Evolutionary conservation across 306 rosid genomes (phyloP).

Genomic region (Fagus crenata): DNA sequence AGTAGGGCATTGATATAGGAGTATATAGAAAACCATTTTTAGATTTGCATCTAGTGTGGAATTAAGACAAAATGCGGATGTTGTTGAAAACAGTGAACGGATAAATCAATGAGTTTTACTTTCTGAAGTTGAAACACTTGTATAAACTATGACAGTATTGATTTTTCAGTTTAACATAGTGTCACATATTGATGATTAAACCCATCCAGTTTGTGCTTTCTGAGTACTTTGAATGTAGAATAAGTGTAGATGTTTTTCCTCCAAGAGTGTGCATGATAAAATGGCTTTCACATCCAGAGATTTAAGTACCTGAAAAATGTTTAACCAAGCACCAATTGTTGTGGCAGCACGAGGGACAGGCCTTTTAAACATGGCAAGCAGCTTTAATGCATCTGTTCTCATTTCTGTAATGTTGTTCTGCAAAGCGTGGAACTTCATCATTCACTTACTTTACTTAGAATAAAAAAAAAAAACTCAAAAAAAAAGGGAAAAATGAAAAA

Average conservation of each 20-base stretch:
- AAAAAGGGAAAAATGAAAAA: background rate
- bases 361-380: constrained; percentile 75
- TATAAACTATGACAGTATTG: background rate
- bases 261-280: background rate
- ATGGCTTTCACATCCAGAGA: background rate
- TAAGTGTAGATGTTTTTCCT: background rate
- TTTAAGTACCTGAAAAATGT: constrained; percentile 81
- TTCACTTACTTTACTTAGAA: constrained; percentile 27
- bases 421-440: constrained; percentile 13
- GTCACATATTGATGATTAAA: background rate
- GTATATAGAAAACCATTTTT: constrained; percentile 2
- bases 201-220: background rate
- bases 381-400: constrained; percentile 92
- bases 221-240: background rate
- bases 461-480: constrained; percentile 11
- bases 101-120: background rate
- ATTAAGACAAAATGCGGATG: background rate
- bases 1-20: constrained; percentile 12
- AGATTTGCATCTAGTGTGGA: background rate
- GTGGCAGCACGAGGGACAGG: constrained; percentile 85
- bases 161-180: background rate
- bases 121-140: background rate
- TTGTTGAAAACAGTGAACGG: background rate
- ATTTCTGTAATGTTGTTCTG: constrained; percentile 96
- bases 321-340: constrained; percentile 94